phyloP scores from a whole-genome alignment of 768 basidiomycete genomes.

The Macrolepiota fuliginosa region DNA sequence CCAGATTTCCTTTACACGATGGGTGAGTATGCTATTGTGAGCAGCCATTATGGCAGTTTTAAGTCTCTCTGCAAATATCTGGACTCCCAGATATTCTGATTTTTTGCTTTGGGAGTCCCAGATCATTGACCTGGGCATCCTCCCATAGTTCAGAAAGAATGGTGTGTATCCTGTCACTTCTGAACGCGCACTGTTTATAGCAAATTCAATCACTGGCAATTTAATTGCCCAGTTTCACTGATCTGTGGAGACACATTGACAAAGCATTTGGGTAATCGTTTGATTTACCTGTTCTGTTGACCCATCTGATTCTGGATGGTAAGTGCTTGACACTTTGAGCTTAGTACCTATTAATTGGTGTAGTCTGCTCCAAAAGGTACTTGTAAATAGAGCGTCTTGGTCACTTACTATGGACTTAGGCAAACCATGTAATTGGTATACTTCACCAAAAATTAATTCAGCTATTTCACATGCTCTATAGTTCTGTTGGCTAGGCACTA shows the following conservation, averaged over 20 bases:
- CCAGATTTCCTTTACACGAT: constrained; percentile 25
- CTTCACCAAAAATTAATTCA: constrained; percentile 12
- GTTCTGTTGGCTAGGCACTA: constrained; percentile 4
- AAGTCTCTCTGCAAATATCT: constrained; percentile 4
- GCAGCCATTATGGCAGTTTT: constrained; percentile 23
- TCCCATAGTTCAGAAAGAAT: constrained; percentile 11
- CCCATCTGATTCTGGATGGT: constrained; percentile 16
- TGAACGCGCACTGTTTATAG: background rate
- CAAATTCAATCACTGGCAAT: background rate
- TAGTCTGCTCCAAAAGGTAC: constrained; percentile 10
- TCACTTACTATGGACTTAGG: constrained; percentile 14
- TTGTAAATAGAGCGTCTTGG: constrained; percentile 14
- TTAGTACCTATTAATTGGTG: constrained; percentile 10
- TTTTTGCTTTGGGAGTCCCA: constrained; percentile 7
- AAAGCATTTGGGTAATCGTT: constrained; percentile 20
- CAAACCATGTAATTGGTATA: constrained; percentile 14
- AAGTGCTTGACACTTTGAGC: constrained; percentile 14
- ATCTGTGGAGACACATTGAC: constrained; percentile 18
- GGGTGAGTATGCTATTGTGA: constrained; percentile 26
- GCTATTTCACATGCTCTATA: constrained; percentile 11
- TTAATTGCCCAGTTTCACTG: background rate
- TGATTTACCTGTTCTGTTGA: constrained; percentile 17
- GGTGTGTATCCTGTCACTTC: background rate
- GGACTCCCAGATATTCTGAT: constrained; percentile 12
- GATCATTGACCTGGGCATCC: constrained; percentile 3